phyloP scores from a whole-genome alignment of 805 yeast genomes.

The baker's yeast (Saccharomyces cerevisiae) region DNA sequence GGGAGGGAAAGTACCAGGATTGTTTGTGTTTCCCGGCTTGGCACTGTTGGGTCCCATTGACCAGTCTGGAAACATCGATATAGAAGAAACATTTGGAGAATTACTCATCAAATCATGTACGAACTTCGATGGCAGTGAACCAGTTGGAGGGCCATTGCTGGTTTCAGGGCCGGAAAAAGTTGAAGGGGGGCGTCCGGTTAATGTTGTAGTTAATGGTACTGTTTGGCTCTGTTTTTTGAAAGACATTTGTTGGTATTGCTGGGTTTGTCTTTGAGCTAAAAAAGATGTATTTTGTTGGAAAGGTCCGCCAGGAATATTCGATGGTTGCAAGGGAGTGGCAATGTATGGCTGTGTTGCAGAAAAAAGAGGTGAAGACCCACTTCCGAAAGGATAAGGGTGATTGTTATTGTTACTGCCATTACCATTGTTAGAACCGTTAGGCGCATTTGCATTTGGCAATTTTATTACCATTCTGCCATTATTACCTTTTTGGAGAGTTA shows the following conservation, averaged over 20 bases:
- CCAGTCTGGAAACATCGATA: constrained; percentile 31
- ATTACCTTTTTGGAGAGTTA: constrained; percentile 2
- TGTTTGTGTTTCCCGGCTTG: constrained; percentile 3
- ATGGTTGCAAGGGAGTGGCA: constrained; percentile 29
- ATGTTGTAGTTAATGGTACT: background rate
- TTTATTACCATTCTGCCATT: background rate
- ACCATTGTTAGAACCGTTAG: background rate
- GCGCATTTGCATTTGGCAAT: constrained; percentile 1
- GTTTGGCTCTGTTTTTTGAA: constrained; percentile 4
- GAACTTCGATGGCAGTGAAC: constrained; percentile 27
- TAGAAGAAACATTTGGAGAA: constrained; percentile 23
- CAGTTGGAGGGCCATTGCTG: constrained; percentile 19
- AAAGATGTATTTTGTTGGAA: background rate
- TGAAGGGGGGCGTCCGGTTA: constrained; percentile 7
- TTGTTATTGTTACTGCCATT: constrained; percentile 3
- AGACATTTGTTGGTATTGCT: constrained; percentile 14
- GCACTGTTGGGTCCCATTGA: constrained; percentile 14
- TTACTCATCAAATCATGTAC: constrained; percentile 29
- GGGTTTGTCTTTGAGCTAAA: constrained; percentile 6
- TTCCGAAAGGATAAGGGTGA: constrained; percentile 4
- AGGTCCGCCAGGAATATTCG: constrained; percentile 4
- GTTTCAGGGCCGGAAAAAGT: constrained; percentile 7
- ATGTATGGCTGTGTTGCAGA: constrained; percentile 27
- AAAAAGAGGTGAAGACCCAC: constrained; percentile 24
- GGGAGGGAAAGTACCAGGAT: background rate